A percentile compares a stretch with the other conserved stretches of the same genome.
Evolutionary conservation across 2,329 filamentous ascomycete species (phyloP).

Genomic region (Lachnellula subtilissima): DNA sequence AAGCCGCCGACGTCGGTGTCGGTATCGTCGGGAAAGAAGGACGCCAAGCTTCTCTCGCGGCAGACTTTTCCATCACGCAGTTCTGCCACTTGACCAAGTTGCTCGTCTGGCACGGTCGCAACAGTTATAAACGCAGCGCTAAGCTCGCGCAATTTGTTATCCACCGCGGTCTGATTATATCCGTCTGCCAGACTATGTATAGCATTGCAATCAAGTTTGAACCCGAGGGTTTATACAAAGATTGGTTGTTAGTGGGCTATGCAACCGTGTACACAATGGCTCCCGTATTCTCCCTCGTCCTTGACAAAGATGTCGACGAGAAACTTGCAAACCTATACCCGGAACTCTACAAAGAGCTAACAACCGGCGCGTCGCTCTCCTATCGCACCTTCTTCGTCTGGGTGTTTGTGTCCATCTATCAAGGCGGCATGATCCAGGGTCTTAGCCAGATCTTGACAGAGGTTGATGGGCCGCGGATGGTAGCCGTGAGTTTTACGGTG

Average conservation of each 20-base stretch:
- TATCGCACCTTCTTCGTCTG: constrained; percentile 96
- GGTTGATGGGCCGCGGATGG: constrained; percentile 69
- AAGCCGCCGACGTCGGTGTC: constrained; percentile 94
- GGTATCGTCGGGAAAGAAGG: constrained; percentile 98
- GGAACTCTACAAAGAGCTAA: constrained; percentile 97
- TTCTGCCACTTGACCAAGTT: constrained; percentile 94
- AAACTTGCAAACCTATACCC: constrained; percentile 90
- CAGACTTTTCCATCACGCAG: constrained; percentile 94
- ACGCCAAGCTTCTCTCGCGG: constrained; percentile 86
- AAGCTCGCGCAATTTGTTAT: constrained; percentile 98
- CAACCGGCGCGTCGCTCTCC: constrained; percentile 75
- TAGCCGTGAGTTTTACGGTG: constrained; percentile 86
- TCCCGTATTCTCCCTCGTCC: constrained; percentile 86
- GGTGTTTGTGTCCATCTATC: constrained; percentile 92
- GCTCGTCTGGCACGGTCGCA: constrained; percentile 97
- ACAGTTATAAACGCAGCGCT: constrained; percentile 92
- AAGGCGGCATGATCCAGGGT: constrained; percentile 94
- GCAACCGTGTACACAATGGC: constrained; percentile 92
- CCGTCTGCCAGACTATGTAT: constrained; percentile 95
- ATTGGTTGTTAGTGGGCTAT: constrained; percentile 96
- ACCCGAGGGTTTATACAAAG: constrained; percentile 88
- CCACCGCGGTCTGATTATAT: constrained; percentile 91
- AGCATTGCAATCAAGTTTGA: constrained; percentile 90
- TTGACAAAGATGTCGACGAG: constrained; percentile 95
- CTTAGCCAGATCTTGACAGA: constrained; percentile 82